These are phyloP conservation scores for Eucalyptus marginata DNA, from an alignment of 345 rosid species.

Conservation along the genomic window DNA sequence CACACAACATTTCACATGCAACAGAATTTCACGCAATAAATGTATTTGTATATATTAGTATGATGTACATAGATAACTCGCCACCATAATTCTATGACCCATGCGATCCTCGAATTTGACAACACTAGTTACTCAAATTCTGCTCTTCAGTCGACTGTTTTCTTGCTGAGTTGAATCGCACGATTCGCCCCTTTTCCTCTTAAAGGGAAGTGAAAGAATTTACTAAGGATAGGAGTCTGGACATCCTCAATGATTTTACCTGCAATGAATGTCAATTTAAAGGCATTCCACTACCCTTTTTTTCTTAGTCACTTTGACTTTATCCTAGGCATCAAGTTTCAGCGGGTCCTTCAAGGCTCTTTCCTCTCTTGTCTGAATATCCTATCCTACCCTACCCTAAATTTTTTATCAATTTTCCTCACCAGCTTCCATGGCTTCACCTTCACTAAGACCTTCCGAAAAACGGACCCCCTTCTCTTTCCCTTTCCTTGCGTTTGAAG, in stretches of 20 bases:
- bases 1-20: not conserved
- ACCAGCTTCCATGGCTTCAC: not conserved
- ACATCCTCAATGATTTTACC: not conserved
- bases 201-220: not conserved
- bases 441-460: not conserved
- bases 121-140: not conserved
- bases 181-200: not conserved
- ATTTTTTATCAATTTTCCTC: not conserved
- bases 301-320: not conserved
- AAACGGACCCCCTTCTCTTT: not conserved
- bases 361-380: not conserved
- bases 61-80: not conserved
- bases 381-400: not conserved
- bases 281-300: not conserved
- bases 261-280: not conserved
- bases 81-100: not conserved
- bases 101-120: not conserved
- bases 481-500: not conserved
- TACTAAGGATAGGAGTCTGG: not conserved
- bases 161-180: accelerated
- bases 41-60: not conserved
- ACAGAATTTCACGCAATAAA: not conserved
- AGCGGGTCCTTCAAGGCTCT: not conserved
- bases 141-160: not conserved
- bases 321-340: not conserved